Conservation (phyloP, 176 grass and related monocot species). For the Zoysia pacifica region DNA sequence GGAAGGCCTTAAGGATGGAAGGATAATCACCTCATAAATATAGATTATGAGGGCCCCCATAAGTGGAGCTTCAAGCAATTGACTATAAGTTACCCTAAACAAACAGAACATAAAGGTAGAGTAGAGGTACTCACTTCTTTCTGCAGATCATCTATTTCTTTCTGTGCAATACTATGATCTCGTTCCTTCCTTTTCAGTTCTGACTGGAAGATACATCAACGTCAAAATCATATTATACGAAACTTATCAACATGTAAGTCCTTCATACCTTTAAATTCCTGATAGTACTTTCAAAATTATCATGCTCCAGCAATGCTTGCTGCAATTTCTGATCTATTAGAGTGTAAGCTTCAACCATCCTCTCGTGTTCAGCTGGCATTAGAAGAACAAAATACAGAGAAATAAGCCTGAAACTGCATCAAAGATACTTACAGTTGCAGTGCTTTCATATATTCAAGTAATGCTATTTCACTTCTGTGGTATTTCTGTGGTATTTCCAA, state of each 20-base stretch:
- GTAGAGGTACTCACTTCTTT: slow-evolving; percentile 75
- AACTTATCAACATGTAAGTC: slow-evolving; percentile 17
- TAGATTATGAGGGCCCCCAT: not conserved
- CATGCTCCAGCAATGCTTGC: slow-evolving; percentile 86
- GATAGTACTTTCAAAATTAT: slow-evolving; percentile 86
- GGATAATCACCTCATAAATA: slow-evolving; percentile 8
- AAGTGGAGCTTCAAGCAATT: not conserved
- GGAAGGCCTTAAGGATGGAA: not conserved
- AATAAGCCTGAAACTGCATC: slow-evolving; percentile 1
- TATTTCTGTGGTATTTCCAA: not conserved
- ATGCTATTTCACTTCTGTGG: not conserved
- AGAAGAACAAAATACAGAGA: slow-evolving; percentile 13
- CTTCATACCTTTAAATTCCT: slow-evolving; percentile 77
- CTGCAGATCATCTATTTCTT: slow-evolving; percentile 79
- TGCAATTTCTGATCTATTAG: slow-evolving; percentile 96
- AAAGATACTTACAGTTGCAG: slow-evolving; percentile 5
- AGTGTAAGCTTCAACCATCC: slow-evolving; percentile 85
- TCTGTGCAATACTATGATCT: slow-evolving; percentile 72
- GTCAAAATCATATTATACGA: slow-evolving; percentile 37
- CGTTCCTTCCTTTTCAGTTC: slow-evolving; percentile 78
- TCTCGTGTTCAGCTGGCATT: slow-evolving; percentile 82
- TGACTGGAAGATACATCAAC: slow-evolving; percentile 53
- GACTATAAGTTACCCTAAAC: not conserved
- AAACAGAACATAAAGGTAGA: not conserved
- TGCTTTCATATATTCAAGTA: slow-evolving; percentile 6